Evolutionary conservation across 768 basidiomycete species (phyloP), one percentile per base, ranked within the genome.

Genomic region (Psilocybe tampanensis): DNA sequence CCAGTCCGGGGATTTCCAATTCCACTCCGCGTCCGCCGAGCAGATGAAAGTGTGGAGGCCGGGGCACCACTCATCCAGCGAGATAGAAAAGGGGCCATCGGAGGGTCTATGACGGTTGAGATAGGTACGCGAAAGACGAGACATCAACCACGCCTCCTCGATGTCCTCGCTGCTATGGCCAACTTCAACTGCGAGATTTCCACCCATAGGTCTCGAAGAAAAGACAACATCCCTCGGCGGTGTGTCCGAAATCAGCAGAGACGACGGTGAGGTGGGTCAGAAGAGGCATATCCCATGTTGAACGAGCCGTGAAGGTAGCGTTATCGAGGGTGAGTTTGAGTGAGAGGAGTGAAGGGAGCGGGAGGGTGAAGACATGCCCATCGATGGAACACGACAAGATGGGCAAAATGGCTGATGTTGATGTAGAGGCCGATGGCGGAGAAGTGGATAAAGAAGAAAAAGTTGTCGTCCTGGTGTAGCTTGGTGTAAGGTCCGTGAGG

Each of bases 1-100:
- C 89, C 89, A 90, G 65, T 91, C 88, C 0, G 89, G 89, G 50
- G 75, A 78, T 62, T 84, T 79, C 89, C 89, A 90, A 60, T 90
- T 87, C 89, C 89, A 91, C 64, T 88, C 88, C 0, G 88, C 89
- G 58, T 90, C 88, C 1, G 89, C 89, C 43, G 80, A 82, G 65
- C 88, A 90, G 47, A 91, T 86, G 67, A 91, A 87, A 63, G 89
- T 80, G 32, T 72, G 73, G 34, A 91, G 74, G 60, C 86, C 84
- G 0, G 89, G 89, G 60, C 86, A 89, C 84, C 85, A 88, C 17
- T 76, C 75, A n/a, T 83, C 84, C 6, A 90, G 76, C 3, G 81
- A 81, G 17, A 85, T 74, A 0, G 39, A 54, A 8, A 53, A 39
- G 4, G 52, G 51, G 3, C 19, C 24, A 36, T 54, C 48, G n/a